These are phyloP conservation scores for Pelomyxa schiedti DNA, from an alignment of 78 protist genomes.

Conservation along the genomic window DNA sequence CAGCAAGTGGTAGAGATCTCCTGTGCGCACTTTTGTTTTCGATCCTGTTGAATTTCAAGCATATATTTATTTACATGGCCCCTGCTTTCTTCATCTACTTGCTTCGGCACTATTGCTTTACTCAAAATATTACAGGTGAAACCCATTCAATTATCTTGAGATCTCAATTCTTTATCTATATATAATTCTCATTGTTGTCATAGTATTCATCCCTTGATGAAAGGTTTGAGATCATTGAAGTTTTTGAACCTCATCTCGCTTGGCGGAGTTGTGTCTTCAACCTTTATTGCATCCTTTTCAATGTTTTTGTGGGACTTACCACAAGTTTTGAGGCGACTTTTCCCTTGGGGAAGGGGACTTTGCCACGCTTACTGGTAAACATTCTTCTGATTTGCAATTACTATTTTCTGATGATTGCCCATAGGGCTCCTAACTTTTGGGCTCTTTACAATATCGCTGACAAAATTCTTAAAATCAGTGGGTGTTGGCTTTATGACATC, in stretches of 20 bases:
- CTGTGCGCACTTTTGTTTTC: background rate
- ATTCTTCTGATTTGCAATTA: no score
- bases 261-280: conserved; percentile 7
- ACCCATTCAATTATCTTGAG: no score
- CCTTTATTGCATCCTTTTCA: background rate
- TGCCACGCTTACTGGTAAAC: conserved; percentile 78
- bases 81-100: background rate
- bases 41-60: background rate
- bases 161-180: no score
- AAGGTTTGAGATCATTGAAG: no score
- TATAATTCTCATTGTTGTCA: no score
- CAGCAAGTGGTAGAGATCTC: background rate
- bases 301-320: conserved; percentile 8
- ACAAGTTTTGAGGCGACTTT: conserved; percentile 48
- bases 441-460: conserved; percentile 53
- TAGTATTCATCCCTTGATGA: no score
- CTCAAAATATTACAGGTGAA: no score
- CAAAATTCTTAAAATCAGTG: no score
- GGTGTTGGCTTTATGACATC: no score
- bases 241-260: conserved; percentile 6
- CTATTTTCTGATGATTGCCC: no score
- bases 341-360: conserved; percentile 78
- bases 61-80: background rate
- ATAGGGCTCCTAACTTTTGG: conserved; percentile 88
- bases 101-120: background rate